Base-by-base conservation (phyloP, 208 protist genomes). In the Crithidia brevicula region DNA sequence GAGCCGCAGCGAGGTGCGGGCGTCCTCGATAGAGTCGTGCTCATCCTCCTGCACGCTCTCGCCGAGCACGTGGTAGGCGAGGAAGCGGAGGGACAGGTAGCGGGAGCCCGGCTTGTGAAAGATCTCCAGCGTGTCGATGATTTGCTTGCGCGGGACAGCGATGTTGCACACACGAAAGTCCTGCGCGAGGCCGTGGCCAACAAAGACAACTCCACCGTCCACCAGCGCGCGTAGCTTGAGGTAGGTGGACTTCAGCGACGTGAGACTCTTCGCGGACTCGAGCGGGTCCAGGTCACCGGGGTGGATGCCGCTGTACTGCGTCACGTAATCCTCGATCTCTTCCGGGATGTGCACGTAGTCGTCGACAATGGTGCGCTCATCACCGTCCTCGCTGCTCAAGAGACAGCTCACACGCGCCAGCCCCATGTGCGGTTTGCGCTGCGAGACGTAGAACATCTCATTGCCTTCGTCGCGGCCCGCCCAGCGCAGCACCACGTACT, bases 101-200 rank as follows among this genome's bases (percentile, higher is more conserved):
- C 92, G 67, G 28, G 85, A 79, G 40, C 92, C 92, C 13, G 81
- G 77, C 65, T 93, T 81, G 81, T 98, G 89, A 81, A 95, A 99
- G 9, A 99, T 74, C 68, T 98, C 88, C 1, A 99, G 95, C 11
- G 98, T 99, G 73, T 99, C 98, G 63, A 98, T 97, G 81, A 98
- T 98, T 71, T 98, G 97, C 40, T 94, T 81, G 27, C 84, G 78
- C 34, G 98, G 98, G 11, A 99, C 96, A 30, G 85, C 83, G 28
- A 99, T 97, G 73, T 98, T 98, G 81, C 98, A 98, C 46, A 98
- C 97, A 28, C 96, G 83, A 60, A 99, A 99, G 80, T 99, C 98
- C 66, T 99, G 95, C 36, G 88, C 70, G 13, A 99, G 80, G 36
- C 97, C 97, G 73, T 99, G 98, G 27, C 98, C 98, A 22, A 99